Base-by-base conservation (phyloP, 1,284 basidiomycete genomes). In the Coriolopsis trogii region DNA sequence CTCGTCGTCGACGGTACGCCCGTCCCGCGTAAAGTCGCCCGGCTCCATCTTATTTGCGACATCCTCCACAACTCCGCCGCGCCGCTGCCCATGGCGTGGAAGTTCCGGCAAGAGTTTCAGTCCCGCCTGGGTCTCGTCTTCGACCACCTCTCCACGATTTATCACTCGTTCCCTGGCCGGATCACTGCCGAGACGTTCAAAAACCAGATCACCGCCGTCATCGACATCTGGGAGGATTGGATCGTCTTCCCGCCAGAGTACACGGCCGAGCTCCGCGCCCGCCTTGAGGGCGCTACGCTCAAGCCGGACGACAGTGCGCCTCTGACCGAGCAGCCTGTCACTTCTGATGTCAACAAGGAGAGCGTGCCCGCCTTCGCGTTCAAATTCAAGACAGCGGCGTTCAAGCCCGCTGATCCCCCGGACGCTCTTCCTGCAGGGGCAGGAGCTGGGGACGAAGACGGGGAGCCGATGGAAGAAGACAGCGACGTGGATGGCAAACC, bases 191-290 rank as follows among this genome's bases (percentile, higher is more conserved):
- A 96, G 61, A 88, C 89, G 1, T 98, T 98, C 78, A 95, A 90
- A 72, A 89, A 87, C 56, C 92, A 96, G 69, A 91, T 98, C 46
- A 84, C 83, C 3, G 74, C 81, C 0, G 84, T 98, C 10, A 77
- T 98, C 1, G 90, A 95, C 61, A 85, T 95, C 20, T 99, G 96
- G 96, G 95, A 98, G 64, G 86, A 93, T 63, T 96, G 93, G 91
- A 94, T 95, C 54, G 90, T 95, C 16, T 95, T 97, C 67, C 79
- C 91, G 26, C 87, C 88, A 1, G 89, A 94, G 46, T 89, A 91
- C 61, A 90, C 91, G 0, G 69, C 79, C 6, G 83, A 87, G 61
- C 75, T 95, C 16, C 78, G 90, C 33, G 73, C 72, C 45, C 77
- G 93, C 47, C 73, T 96, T 46, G 88, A 92, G 45, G 92, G 91